Percentiles rank a stretch among this genome's conserved stretches.
Evolutionary conservation across 176 grass and related monocot species (phyloP).

Genomic region (Juncus effusus): DNA sequence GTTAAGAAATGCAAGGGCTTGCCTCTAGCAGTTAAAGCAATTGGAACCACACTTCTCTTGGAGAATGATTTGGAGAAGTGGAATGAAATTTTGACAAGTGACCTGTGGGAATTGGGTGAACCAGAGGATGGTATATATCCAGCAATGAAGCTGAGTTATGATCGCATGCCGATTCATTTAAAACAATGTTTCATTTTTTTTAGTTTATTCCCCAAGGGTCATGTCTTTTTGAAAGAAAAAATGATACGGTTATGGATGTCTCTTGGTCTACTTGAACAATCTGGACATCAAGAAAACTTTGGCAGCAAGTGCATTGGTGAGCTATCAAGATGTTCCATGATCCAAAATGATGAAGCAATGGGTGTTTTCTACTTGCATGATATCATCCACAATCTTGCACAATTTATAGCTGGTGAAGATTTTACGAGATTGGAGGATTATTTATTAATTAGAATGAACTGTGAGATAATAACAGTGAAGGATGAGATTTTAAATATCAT

Average conservation of each 20-base stretch:
- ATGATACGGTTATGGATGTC: constrained; percentile 19
- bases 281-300: not conserved
- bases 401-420: constrained; percentile 1
- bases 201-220: constrained; percentile 17
- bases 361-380: constrained; percentile 10
- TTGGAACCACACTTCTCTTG: not conserved
- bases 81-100: constrained; percentile 3
- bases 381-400: constrained; percentile 25
- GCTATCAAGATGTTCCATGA: constrained; percentile 19
- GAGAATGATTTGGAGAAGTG: constrained; percentile 1
- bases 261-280: not conserved
- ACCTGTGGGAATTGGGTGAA: not conserved
- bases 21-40: constrained; percentile 8
- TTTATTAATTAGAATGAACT: not conserved
- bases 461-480: no score
- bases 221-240: not conserved
- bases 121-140: not conserved
- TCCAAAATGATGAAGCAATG: not conserved
- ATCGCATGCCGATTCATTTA: constrained; percentile 13
- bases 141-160: constrained; percentile 15
- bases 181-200: constrained; percentile 10
- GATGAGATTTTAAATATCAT: not conserved
- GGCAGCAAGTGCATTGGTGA: constrained; percentile 1
- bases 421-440: not conserved
- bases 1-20: not conserved